Evolutionary conservation across 768 basidiomycete species (phyloP).

Genomic region (Leccinum obscurum): DNA sequence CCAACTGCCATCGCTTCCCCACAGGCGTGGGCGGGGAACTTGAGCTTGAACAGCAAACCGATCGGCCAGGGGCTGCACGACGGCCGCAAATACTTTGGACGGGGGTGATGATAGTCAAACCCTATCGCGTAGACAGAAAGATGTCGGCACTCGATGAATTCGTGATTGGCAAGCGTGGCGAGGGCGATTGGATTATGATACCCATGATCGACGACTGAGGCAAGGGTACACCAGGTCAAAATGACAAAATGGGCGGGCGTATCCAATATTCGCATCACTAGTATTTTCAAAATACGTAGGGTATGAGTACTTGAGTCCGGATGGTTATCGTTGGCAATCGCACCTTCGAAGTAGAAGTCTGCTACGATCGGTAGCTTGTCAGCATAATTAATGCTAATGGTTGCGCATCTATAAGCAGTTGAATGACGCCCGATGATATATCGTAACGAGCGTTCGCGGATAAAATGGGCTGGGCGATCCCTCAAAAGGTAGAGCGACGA

Average conservation of each 20-base stretch:
- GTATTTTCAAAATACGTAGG: too few species aligned
- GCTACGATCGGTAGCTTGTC: neutral
- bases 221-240: neutral
- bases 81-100: neutral
- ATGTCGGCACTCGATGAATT: neutral
- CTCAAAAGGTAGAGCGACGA: neutral
- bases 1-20: neutral
- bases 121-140: neutral
- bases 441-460: neutral
- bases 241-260: too few species aligned
- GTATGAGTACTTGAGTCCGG: too few species aligned
- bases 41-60: neutral
- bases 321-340: too few species aligned
- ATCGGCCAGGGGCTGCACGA: neutral
- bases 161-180: neutral
- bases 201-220: neutral
- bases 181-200: neutral
- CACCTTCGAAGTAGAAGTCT: neutral
- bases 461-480: neutral
- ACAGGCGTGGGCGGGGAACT: neutral
- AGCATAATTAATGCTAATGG: neutral
- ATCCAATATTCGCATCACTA: neutral
- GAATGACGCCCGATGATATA: neutral
- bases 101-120: neutral
- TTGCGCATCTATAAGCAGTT: neutral